Conservation (phyloP, 805 yeast species). For the Kluyveromyces lactis region DNA sequence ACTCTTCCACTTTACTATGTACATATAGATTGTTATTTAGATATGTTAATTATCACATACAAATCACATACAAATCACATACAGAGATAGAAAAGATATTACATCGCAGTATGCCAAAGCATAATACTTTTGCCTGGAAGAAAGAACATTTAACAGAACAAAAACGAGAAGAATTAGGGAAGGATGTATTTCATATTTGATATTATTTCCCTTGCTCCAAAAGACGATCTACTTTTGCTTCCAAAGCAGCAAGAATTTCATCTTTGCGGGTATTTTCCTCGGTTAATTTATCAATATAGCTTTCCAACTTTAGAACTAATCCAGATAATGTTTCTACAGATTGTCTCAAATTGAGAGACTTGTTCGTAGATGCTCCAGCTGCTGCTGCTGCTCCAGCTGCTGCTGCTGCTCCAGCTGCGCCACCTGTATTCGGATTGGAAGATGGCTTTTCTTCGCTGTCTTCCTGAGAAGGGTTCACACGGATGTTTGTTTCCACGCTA, state of each 20-base stretch:
- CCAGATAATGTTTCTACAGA: conserved; percentile 60
- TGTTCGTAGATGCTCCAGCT: conserved; percentile 18
- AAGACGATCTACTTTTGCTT: conserved; percentile 51
- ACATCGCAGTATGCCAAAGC: too few relatives aligned
- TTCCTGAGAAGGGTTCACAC: conserved; percentile 13
- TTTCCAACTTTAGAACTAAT: conserved; percentile 50
- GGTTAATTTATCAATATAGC: conserved; percentile 42
- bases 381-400: conserved; percentile 12
- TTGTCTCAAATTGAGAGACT: conserved; percentile 59
- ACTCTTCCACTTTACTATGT: too few relatives aligned
- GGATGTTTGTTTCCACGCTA: conserved; percentile 13
- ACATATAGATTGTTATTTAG: too few relatives aligned
- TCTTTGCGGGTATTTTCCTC: conserved; percentile 57
- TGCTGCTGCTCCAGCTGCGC: conserved; percentile 11
- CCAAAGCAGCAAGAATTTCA: conserved; percentile 47
- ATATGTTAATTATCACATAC: too few relatives aligned
- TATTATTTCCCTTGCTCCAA: conserved; percentile 26
- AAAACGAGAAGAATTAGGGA: too few relatives aligned
- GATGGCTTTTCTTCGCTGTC: conserved; percentile 10
- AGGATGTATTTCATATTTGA: too few relatives aligned
- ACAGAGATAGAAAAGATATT: too few relatives aligned
- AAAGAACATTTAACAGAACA: too few relatives aligned
- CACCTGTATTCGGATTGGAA: conserved; percentile 8
- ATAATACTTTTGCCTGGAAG: too few relatives aligned
- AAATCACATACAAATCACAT: too few relatives aligned